phyloP scores from a whole-genome alignment of 768 basidiomycete genomes.

The Amanita brunnescens region DNA sequence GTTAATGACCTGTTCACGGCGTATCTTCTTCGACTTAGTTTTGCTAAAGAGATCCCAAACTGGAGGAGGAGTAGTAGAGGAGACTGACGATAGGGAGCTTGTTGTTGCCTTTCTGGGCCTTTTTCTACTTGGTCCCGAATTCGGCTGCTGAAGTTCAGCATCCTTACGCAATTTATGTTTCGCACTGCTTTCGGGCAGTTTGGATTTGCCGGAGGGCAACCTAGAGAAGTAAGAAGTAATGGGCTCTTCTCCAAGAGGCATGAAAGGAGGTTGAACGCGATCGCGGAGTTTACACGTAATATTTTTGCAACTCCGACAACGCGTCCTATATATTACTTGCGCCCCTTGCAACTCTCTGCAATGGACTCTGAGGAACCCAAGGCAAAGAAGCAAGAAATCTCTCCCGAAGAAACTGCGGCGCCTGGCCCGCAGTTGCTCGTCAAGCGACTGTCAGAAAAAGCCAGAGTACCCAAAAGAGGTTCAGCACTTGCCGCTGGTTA shows the following conservation, averaged over 20 bases:
- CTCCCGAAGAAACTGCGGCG: constrained; percentile 25
- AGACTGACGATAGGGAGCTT: background rate
- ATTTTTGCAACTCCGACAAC: constrained; percentile 26
- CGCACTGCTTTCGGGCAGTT: background rate
- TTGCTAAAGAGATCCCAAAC: background rate
- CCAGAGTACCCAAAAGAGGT: constrained; percentile 79
- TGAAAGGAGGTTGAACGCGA: background rate
- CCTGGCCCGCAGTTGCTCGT: constrained; percentile 57
- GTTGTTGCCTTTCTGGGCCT: background rate
- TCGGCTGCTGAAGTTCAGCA: background rate
- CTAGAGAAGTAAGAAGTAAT: constrained; percentile 10
- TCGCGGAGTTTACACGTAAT: constrained; percentile 25
- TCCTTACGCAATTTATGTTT: background rate
- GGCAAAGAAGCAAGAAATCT: constrained; percentile 56
- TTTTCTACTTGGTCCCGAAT: background rate
- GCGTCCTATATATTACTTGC: constrained; percentile 16
- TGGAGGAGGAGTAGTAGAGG: constrained; percentile 4
- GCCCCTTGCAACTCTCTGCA: constrained; percentile 6
- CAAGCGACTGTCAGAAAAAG: constrained; percentile 78
- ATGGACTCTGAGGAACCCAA: constrained; percentile 22
- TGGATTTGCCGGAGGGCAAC: background rate
- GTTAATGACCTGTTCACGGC: background rate
- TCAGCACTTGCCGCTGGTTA: constrained; percentile 87
- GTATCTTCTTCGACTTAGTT: background rate
- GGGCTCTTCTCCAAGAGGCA: constrained; percentile 8